A percentile compares a stretch with the other conserved stretches of the same genome.
phyloP scores from a whole-genome alignment of 129 eudicot genomes.

The Flaveria bidentis region DNA sequence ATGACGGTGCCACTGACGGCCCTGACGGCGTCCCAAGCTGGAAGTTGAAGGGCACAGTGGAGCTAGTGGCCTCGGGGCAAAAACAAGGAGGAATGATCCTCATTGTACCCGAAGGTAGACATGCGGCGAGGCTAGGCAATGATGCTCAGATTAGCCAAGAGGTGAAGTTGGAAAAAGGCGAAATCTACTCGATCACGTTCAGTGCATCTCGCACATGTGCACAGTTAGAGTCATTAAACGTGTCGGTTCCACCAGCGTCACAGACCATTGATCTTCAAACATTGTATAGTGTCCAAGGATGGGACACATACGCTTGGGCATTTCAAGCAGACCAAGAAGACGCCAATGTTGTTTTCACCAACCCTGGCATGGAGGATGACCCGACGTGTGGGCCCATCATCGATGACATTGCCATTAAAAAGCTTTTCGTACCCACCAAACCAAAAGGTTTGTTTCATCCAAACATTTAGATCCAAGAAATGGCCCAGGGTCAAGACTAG shows the following conservation, averaged over 20 bases:
- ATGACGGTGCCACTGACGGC: slow-evolving; percentile 40
- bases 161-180: slow-evolving; percentile 68
- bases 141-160: slow-evolving; percentile 88
- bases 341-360: slow-evolving; percentile 55
- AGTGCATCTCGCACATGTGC: slow-evolving; percentile 98
- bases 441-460: slow-evolving; percentile 51
- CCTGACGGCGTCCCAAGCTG: slow-evolving; percentile 72
- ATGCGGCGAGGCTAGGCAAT: slow-evolving; percentile 86
- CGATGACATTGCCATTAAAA: slow-evolving; percentile 88
- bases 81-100: slow-evolving; percentile 99
- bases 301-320: slow-evolving; percentile 98
- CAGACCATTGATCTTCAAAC: slow-evolving; percentile 91
- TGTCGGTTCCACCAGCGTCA: slow-evolving; percentile 81
- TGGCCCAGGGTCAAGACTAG: neutral
- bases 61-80: slow-evolving; percentile 78
- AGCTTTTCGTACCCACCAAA: slow-evolving; percentile 75
- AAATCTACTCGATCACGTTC: slow-evolving; percentile 79
- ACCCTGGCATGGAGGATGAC: slow-evolving; percentile 98
- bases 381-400: slow-evolving; percentile 97
- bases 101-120: slow-evolving; percentile 88
- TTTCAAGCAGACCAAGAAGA: slow-evolving; percentile 67
- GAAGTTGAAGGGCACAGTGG: slow-evolving; percentile 79
- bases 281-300: slow-evolving; percentile 86
- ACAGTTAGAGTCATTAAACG: slow-evolving; percentile 92
- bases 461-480: neutral